Evolutionary conservation across 345 rosid species (phyloP).

Genomic region (Pelargonium nanum): DNA sequence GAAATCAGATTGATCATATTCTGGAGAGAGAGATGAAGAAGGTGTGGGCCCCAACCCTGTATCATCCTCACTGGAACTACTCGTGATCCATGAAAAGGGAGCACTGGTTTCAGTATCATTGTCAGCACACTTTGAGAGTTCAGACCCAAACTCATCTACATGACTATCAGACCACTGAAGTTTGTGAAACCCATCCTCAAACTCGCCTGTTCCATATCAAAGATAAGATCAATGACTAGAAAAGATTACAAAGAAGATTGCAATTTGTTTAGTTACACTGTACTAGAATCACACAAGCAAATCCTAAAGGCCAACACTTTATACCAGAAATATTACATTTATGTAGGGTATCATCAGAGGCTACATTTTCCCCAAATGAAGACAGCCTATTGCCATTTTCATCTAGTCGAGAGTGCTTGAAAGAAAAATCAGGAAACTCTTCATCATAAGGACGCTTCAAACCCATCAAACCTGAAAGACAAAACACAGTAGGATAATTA

Average conservation of each 20-base stretch:
- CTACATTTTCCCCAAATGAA: conserved; percentile 16
- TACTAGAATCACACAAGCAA: background rate
- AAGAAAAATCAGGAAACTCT: conserved; percentile 20
- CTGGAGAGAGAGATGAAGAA: conserved; percentile 14
- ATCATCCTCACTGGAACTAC: conserved; percentile 25
- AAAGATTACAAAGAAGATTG: background rate
- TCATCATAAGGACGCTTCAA: conserved; percentile 37
- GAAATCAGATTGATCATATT: conserved; percentile 17
- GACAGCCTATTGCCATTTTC: conserved; percentile 15
- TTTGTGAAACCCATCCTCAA: background rate
- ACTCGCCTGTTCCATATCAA: background rate
- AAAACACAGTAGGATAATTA: no score
- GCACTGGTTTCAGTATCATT: conserved; percentile 14
- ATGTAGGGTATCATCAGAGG: conserved; percentile 12
- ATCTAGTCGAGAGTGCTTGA: conserved; percentile 30
- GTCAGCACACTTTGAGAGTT: no score
- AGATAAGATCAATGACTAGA: background rate
- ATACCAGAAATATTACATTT: conserved; percentile 23
- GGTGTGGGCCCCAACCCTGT: conserved; percentile 15
- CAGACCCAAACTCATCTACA: conserved; percentile 14
- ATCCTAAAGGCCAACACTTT: conserved; percentile 1
- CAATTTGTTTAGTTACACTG: background rate
- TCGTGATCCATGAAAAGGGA: conserved; percentile 17
- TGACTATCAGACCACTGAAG: background rate
- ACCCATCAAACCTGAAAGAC: conserved; percentile 18